A percentile compares a stretch with the other conserved stretches of the same genome.
phyloP scores from a whole-genome alignment of 345 rosid species.

The Luvunga scandens region DNA sequence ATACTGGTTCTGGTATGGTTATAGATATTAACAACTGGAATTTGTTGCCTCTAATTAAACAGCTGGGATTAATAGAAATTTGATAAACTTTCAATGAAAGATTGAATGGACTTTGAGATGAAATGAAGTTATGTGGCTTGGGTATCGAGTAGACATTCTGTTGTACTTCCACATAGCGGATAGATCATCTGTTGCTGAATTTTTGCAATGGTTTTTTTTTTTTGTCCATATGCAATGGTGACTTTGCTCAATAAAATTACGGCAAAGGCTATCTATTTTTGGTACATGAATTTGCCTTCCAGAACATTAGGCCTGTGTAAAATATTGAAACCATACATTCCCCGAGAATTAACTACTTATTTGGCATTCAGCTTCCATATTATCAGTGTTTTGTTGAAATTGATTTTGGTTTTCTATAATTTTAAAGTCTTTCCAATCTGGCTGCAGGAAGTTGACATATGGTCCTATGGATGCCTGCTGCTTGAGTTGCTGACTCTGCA shows the following conservation, averaged over 20 bases:
- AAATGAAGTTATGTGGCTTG: not conserved
- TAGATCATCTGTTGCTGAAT: not conserved
- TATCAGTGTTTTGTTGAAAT: not conserved
- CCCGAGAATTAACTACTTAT: not conserved
- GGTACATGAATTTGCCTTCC: not conserved
- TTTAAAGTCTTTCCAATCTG: slow-evolving; percentile 19
- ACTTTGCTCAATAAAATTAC: not conserved
- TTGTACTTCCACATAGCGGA: not conserved
- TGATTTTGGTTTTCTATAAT: not conserved
- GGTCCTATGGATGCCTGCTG: slow-evolving; percentile 95
- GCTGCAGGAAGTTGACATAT: slow-evolving; percentile 90
- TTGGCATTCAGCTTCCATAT: not conserved
- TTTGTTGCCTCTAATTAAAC: not conserved
- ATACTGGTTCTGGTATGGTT: not conserved
- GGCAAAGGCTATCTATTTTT: not conserved
- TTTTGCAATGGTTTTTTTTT: not conserved
- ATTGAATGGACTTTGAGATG: not conserved
- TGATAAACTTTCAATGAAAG: not conserved
- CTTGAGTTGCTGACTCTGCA: slow-evolving; percentile 81
- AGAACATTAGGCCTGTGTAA: not conserved
- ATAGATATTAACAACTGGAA: not conserved
- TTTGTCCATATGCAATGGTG: not conserved
- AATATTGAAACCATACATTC: not conserved
- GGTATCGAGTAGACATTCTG: not conserved
- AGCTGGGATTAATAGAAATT: not conserved